Conservation (phyloP, 2,329 filamentous ascomycete species). For the Sporothrix pallida region DNA sequence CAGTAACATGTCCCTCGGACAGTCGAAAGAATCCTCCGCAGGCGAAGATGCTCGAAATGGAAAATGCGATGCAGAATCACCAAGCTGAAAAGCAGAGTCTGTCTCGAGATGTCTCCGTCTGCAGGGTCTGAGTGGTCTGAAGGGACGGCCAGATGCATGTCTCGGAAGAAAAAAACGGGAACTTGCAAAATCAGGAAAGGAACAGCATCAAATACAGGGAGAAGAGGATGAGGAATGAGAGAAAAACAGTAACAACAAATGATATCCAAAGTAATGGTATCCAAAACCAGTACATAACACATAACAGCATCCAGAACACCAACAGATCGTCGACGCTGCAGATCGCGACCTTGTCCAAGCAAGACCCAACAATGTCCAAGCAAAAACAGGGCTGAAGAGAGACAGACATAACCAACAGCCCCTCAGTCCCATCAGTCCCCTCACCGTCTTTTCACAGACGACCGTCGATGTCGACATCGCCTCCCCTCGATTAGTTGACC, state of each 20-base stretch:
- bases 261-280: not conserved
- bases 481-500: not conserved
- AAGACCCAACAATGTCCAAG: not conserved
- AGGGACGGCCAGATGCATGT: slow-evolving; percentile 16
- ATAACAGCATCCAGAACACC: not conserved
- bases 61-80: not conserved
- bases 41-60: not conserved
- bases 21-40: too few species aligned
- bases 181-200: not conserved
- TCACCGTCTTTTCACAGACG: slow-evolving; percentile 13
- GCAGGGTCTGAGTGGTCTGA: too few species aligned
- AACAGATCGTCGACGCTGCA: not conserved
- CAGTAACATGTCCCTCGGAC: too few species aligned
- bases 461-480: not conserved
- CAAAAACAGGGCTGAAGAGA: slow-evolving; percentile 4
- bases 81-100: slow-evolving; percentile 4
- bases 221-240: too few species aligned
- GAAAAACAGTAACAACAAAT: not conserved
- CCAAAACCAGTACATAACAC: not conserved
- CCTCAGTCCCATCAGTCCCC: too few species aligned
- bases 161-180: not conserved
- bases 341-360: not conserved
- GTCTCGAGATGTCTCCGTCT: too few species aligned
- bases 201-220: not conserved
- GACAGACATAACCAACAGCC: not conserved